These are phyloP conservation scores for Turritis glabra DNA, from an alignment of 345 rosid species.

Conservation along the genomic window DNA sequence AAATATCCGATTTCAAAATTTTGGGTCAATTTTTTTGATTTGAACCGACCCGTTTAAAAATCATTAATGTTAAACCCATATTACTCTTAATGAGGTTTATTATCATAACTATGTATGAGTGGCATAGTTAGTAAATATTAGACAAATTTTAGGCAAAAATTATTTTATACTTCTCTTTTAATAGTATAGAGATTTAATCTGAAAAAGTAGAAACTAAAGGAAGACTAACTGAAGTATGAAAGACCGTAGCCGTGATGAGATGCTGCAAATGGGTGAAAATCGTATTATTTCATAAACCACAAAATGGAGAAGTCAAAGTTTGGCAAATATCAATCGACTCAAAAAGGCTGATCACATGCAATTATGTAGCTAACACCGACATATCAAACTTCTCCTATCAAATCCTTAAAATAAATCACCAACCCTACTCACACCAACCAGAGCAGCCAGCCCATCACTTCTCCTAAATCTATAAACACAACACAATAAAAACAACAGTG, in stretches of 20 bases:
- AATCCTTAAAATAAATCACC: conserved; percentile 21
- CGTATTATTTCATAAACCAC: conserved; percentile 5
- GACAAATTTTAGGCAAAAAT: no score
- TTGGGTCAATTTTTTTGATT: no score
- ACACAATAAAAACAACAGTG: background rate
- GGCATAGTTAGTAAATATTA: no score
- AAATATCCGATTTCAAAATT: no score
- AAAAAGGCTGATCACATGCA: conserved; percentile 21
- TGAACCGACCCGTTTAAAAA: no score
- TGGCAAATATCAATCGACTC: conserved; percentile 8
- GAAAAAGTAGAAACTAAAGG: no score
- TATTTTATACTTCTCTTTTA: no score
- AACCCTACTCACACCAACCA: conserved; percentile 32
- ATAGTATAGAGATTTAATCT: no score
- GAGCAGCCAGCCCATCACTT: conserved; percentile 30
- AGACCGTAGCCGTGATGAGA: background rate
- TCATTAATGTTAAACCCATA: no score
- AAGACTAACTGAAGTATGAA: background rate
- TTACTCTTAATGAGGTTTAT: no score
- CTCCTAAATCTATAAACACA: conserved; percentile 9
- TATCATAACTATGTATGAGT: no score
- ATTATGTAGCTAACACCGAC: conserved; percentile 21
- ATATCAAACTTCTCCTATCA: conserved; percentile 13
- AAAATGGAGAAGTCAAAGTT: conserved; percentile 11
- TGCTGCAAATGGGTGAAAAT: background rate